Evolutionary conservation across 352 stramenopile species (phyloP).

Genomic region (Salisapilia sapeloensis): DNA sequence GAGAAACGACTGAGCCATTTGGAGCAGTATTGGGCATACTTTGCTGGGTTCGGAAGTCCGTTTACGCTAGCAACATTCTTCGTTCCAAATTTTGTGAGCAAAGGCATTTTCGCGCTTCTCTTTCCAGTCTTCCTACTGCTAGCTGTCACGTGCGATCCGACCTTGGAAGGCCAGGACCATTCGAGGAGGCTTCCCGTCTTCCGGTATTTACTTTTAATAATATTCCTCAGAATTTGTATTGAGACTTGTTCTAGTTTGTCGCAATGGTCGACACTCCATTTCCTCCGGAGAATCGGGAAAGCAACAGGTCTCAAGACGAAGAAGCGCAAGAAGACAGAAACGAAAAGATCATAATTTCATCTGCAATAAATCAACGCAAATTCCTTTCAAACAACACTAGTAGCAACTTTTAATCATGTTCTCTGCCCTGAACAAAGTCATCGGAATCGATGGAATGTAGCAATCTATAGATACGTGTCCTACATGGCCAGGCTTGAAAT

Average conservation of each 20-base stretch:
- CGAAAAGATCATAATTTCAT: too few relatives aligned
- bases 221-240: too few relatives aligned
- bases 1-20: conserved; percentile 58
- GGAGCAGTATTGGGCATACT: conserved; percentile 81
- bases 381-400: too few relatives aligned
- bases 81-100: conserved; percentile 81
- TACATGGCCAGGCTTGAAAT: too few relatives aligned
- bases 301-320: conserved; percentile 58
- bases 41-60: conserved; percentile 70
- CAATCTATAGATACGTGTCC: too few relatives aligned
- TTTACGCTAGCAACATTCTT: conserved; percentile 83
- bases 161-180: conserved; percentile 23
- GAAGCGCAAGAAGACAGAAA: conserved; percentile 41
- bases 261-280: conserved; percentile 64
- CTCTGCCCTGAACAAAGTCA: too few relatives aligned
- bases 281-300: conserved; percentile 65
- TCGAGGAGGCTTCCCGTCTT: conserved; percentile 57
- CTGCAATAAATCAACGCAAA: too few relatives aligned
- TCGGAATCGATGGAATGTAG: too few relatives aligned
- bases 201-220: conserved; percentile 11
- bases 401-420: too few relatives aligned
- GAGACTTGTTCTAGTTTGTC: conserved; percentile 66
- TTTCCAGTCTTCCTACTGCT: conserved; percentile 78
- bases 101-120: conserved; percentile 76
- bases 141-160: conserved; percentile 60